Conservation (phyloP, 805 yeast species). For the Suhomyces sp. region DNA sequence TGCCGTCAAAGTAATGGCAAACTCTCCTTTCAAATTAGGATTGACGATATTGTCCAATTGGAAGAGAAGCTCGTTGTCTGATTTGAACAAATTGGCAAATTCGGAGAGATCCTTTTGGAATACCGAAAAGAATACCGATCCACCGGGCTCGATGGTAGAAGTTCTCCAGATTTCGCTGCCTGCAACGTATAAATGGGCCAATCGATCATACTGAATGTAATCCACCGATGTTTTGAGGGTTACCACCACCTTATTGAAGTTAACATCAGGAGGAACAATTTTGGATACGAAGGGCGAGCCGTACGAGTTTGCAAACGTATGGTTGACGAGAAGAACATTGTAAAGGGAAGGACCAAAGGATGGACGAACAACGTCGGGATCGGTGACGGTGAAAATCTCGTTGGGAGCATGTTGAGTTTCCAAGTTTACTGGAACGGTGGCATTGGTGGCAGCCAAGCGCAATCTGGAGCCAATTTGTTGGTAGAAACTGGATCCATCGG, state of each 20-base stretch:
- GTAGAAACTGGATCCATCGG: too few relatives aligned
- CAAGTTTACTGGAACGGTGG: too few relatives aligned
- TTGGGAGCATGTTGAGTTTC: slow-evolving; percentile 2
- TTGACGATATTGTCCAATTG: slow-evolving; percentile 65
- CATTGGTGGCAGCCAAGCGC: too few relatives aligned
- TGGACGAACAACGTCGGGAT: slow-evolving; percentile 14
- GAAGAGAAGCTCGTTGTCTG: slow-evolving; percentile 45
- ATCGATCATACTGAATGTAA: slow-evolving; percentile 65
- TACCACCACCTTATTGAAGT: slow-evolving; percentile 54
- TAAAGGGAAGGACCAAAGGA: slow-evolving; percentile 36
- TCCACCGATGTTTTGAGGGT: slow-evolving; percentile 51
- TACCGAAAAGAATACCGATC: slow-evolving; percentile 42
- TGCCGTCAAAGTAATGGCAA: slow-evolving; percentile 52
- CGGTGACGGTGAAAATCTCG: slow-evolving; percentile 19
- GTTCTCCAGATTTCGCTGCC: slow-evolving; percentile 81
- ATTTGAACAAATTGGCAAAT: slow-evolving; percentile 50
- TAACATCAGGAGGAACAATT: slow-evolving; percentile 44
- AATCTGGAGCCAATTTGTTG: too few relatives aligned
- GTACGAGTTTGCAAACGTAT: slow-evolving; percentile 60
- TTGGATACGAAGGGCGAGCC: slow-evolving; percentile 49
- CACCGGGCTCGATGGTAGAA: slow-evolving; percentile 67
- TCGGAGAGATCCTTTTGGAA: slow-evolving; percentile 64
- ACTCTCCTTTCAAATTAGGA: slow-evolving; percentile 57
- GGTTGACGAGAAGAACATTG: slow-evolving; percentile 40
- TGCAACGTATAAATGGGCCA: slow-evolving; percentile 60